A percentile compares a stretch with the other conserved stretches of the same genome.
phyloP scores from a whole-genome alignment of 768 basidiomycete genomes.

The Tulasnella sp. region DNA sequence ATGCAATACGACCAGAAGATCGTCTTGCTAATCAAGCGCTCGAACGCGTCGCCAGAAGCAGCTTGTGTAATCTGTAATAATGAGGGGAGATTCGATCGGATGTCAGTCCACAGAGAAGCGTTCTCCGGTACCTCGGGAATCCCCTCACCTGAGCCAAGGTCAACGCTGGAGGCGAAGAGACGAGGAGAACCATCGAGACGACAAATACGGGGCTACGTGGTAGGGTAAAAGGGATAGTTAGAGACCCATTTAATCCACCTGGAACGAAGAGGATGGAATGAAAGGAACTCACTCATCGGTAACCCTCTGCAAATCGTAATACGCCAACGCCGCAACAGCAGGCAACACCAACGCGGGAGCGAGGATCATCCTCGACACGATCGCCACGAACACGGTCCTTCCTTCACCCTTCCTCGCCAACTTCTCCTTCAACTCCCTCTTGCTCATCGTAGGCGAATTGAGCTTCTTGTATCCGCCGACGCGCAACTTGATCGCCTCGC shows the following conservation, averaged over 20 bases:
- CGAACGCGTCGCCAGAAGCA: slow-evolving; percentile 84
- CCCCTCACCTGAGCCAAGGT: slow-evolving; percentile 62
- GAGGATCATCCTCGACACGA: slow-evolving; percentile 85
- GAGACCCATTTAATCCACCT: too few relatives aligned
- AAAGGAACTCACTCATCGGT: slow-evolving; percentile 72
- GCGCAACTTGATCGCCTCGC: slow-evolving; percentile 50
- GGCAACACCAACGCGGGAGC: slow-evolving; percentile 81
- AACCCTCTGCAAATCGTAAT: slow-evolving; percentile 59
- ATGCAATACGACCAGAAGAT: slow-evolving; percentile 94
- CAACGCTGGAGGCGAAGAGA: slow-evolving; percentile 80
- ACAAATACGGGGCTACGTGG: slow-evolving; percentile 77
- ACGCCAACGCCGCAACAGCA: slow-evolving; percentile 65
- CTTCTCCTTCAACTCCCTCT: slow-evolving; percentile 48
- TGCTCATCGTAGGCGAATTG: slow-evolving; percentile 34
- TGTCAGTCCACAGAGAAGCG: background rate
- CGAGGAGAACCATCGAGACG: slow-evolving; percentile 78
- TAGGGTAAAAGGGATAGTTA: slow-evolving; percentile 27
- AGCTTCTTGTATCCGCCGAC: slow-evolving; percentile 21
- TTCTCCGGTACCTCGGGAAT: slow-evolving; percentile 40
- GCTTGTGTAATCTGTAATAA: slow-evolving; percentile 75
- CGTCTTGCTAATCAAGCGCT: slow-evolving; percentile 85
- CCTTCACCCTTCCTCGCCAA: slow-evolving; percentile 62
- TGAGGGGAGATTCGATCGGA: background rate
- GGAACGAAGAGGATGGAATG: background rate
- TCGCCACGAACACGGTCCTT: slow-evolving; percentile 78